Conservation (phyloP, 2,329 filamentous ascomycete genomes). For the Zymoseptoria brevis region DNA sequence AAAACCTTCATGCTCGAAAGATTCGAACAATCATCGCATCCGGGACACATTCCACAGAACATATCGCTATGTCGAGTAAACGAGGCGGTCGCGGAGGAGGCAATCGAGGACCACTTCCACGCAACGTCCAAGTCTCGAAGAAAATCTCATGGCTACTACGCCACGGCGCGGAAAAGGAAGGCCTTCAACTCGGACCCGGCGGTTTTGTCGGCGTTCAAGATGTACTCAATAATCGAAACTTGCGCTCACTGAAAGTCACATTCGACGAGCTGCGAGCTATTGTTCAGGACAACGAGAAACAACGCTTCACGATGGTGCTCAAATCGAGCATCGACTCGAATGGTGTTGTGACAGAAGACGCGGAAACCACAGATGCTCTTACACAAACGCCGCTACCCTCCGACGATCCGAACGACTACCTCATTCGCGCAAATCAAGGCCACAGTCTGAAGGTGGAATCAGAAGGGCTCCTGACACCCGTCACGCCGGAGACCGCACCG, state of each 20-base stretch:
- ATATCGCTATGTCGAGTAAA: conserved; percentile 1
- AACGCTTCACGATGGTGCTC: conserved; percentile 74
- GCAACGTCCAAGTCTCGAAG: conserved; percentile 27
- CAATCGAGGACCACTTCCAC: conserved; percentile 13
- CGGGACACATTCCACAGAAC: not conserved
- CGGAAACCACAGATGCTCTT: conserved; percentile 22
- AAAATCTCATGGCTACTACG: conserved; percentile 45
- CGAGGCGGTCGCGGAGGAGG: conserved; percentile 8
- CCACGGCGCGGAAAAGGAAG: conserved; percentile 54
- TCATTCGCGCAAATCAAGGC: conserved; percentile 93
- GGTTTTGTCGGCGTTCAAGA: conserved; percentile 55
- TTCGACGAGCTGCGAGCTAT: conserved; percentile 63
- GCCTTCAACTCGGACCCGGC: conserved; percentile 48
- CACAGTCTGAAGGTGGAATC: conserved; percentile 73
- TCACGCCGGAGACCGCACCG: conserved; percentile 42
- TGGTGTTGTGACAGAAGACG: conserved; percentile 14
- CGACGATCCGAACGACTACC: conserved; percentile 56
- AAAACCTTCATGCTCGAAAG: too few species aligned
- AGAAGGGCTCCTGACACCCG: conserved; percentile 60
- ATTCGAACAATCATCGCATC: not conserved
- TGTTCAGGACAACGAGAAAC: conserved; percentile 75
- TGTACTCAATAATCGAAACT: conserved; percentile 49
- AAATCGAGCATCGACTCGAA: conserved; percentile 21
- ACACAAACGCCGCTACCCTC: conserved; percentile 18
- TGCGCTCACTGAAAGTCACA: conserved; percentile 64